A percentile compares a stretch with the other conserved stretches of the same genome.
Conservation (phyloP, 2,329 filamentous ascomycete species). For the Achaetomium macrosporum region DNA sequence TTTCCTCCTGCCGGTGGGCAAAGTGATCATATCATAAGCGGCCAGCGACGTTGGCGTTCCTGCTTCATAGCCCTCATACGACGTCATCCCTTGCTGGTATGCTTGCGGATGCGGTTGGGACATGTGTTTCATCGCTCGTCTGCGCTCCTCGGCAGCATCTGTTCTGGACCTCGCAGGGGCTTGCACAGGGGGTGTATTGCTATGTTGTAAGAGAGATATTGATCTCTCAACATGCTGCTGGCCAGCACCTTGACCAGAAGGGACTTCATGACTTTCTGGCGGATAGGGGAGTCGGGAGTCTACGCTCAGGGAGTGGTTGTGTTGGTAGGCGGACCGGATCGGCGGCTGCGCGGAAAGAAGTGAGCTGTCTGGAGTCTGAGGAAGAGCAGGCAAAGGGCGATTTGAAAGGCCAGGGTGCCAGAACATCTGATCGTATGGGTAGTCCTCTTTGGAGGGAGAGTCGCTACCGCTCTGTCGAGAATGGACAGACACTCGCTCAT, state of each 20-base stretch:
- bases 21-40: conserved; percentile 74
- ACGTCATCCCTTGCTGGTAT: conserved; percentile 42
- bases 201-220: conserved; percentile 77
- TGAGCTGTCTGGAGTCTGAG: conserved; percentile 26
- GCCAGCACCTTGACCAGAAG: conserved; percentile 37
- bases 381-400: conserved; percentile 59
- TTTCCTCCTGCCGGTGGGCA: conserved; percentile 72
- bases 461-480: conserved; percentile 56
- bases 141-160: conserved; percentile 72
- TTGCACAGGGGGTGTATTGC: conserved; percentile 69
- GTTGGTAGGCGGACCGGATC: conserved; percentile 44
- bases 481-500: conserved; percentile 62
- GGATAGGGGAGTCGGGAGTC: conserved; percentile 38
- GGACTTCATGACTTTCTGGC: conserved; percentile 45
- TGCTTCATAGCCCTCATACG: conserved; percentile 53
- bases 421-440: conserved; percentile 70
- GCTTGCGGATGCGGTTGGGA: conserved; percentile 50
- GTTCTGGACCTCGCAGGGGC: conserved; percentile 90
- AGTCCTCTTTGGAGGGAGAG: conserved; percentile 64
- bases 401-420: conserved; percentile 76
- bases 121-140: conserved; percentile 41
- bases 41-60: conserved; percentile 46
- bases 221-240: conserved; percentile 58
- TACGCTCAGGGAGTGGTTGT: conserved; percentile 43
- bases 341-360: conserved; percentile 28